phyloP scores from a whole-genome alignment of 352 stramenopile species.

The Phytophthora sansomeana region DNA sequence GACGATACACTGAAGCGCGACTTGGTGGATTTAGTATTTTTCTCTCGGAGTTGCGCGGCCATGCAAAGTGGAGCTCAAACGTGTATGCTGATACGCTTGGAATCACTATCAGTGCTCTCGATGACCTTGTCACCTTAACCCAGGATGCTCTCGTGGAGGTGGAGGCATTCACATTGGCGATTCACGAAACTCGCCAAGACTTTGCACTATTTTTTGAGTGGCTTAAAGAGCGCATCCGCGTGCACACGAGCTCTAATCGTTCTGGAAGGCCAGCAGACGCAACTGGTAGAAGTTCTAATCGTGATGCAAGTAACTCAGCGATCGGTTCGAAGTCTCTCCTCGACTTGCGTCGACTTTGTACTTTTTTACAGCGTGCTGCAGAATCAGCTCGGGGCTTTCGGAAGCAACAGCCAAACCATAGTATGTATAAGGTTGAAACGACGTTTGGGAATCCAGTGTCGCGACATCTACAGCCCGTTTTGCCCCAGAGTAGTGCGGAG shows the following conservation, averaged over 20 bases:
- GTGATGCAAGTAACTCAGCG: not conserved
- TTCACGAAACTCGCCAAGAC: slow-evolving; percentile 70
- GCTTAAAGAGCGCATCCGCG: slow-evolving; percentile 64
- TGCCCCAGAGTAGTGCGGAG: not conserved
- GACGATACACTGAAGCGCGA: slow-evolving; percentile 49
- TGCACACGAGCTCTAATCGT: slow-evolving; percentile 57
- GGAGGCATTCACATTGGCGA: slow-evolving; percentile 48
- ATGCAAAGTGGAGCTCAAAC: slow-evolving; percentile 51
- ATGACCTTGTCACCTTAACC: slow-evolving; percentile 39
- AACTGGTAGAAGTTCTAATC: not conserved
- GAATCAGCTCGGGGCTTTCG: slow-evolving; percentile 46
- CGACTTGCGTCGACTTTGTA: slow-evolving; percentile 61
- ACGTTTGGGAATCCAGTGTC: slow-evolving; percentile 77
- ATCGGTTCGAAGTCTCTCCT: slow-evolving; percentile 55
- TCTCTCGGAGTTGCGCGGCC: slow-evolving; percentile 62
- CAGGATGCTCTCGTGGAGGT: slow-evolving; percentile 53
- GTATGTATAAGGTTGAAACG: slow-evolving; percentile 62
- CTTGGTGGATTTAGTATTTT: slow-evolving; percentile 54
- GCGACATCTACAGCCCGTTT: slow-evolving; percentile 20
- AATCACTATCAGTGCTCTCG: slow-evolving; percentile 42
- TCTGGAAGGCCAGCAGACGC: slow-evolving; percentile 8
- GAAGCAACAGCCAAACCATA: slow-evolving; percentile 47
- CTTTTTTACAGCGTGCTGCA: slow-evolving; percentile 60
- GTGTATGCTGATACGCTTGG: slow-evolving; percentile 49
- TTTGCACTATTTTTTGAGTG: slow-evolving; percentile 73